A percentile compares a stretch with the other conserved stretches of the same genome.
These are phyloP conservation scores for Boletus rubropictus DNA, from an alignment of 768 basidiomycete genomes.

Conservation along the genomic window DNA sequence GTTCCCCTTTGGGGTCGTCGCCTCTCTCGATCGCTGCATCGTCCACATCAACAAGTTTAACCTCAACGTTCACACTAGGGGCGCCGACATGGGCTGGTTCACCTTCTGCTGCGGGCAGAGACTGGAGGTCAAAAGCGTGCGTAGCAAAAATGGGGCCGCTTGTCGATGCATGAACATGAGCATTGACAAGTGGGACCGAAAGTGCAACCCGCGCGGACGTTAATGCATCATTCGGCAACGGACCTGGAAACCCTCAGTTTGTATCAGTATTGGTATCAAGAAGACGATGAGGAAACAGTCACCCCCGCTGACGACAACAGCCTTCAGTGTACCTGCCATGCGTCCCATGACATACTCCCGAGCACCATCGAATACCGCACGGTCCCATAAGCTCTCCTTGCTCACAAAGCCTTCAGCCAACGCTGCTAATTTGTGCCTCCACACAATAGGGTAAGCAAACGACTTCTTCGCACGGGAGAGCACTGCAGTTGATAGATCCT, in stretches of 20 bases:
- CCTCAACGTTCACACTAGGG: constrained; percentile 81
- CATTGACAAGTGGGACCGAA: constrained; percentile 69
- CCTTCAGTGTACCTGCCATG: constrained; percentile 56
- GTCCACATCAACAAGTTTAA: constrained; percentile 64
- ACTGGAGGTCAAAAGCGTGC: constrained; percentile 82
- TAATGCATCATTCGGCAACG: constrained; percentile 43
- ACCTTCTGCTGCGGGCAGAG: constrained; percentile 41
- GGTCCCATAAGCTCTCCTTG: constrained; percentile 82
- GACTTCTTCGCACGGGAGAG: constrained; percentile 48
- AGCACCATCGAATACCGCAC: constrained; percentile 65
- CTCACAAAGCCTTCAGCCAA: constrained; percentile 69
- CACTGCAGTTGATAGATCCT: constrained; percentile 48
- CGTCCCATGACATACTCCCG: constrained; percentile 56
- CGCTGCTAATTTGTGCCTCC: constrained; percentile 70
- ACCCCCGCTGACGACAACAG: constrained; percentile 73
- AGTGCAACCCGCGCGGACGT: constrained; percentile 67
- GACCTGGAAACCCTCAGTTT: constrained; percentile 33
- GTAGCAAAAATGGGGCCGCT: constrained; percentile 77
- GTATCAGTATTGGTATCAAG: background rate
- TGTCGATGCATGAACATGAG: constrained; percentile 54
- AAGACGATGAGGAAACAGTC: constrained; percentile 17
- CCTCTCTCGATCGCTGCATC: constrained; percentile 63
- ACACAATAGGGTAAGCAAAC: constrained; percentile 56
- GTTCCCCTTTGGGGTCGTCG: constrained; percentile 55
- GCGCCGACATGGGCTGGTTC: constrained; percentile 58